Conservation (phyloP, 1,284 basidiomycete genomes). For the Ustilago crameri region DNA sequence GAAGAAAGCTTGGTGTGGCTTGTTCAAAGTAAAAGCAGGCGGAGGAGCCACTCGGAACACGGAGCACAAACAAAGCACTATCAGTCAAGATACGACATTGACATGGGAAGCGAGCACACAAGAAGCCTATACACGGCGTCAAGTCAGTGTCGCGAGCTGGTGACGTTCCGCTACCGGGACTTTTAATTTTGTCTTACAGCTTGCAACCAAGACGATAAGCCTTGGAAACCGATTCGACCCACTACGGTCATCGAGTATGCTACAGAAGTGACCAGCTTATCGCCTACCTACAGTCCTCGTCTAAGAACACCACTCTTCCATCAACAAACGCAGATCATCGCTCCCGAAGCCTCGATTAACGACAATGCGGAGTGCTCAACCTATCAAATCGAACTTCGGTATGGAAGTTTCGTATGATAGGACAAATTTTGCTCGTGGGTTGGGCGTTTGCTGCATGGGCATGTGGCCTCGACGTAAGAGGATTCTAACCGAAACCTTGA, state of each 20-base stretch:
- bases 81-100: too few relatives aligned
- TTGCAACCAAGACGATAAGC: too few relatives aligned
- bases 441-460: conserved; percentile 11
- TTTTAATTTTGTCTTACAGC: too few relatives aligned
- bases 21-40: background rate
- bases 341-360: background rate
- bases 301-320: background rate
- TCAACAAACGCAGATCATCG: background rate
- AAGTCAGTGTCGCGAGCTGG: too few relatives aligned
- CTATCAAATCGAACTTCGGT: background rate
- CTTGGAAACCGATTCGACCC: background rate
- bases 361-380: too few relatives aligned
- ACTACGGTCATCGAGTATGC: background rate
- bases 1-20: conserved; percentile 5
- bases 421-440: background rate
- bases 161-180: too few relatives aligned
- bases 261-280: background rate
- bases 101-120: too few relatives aligned
- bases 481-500: conserved; percentile 1
- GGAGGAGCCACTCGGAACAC: background rate
- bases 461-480: background rate
- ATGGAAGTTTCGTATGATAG: conserved; percentile 1
- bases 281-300: background rate
- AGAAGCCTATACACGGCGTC: too few relatives aligned
- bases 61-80: background rate